A percentile compares a stretch with the other conserved stretches of the same genome.
phyloP scores from a whole-genome alignment of 345 rosid genomes.

The Aquilaria yunnanensis region DNA sequence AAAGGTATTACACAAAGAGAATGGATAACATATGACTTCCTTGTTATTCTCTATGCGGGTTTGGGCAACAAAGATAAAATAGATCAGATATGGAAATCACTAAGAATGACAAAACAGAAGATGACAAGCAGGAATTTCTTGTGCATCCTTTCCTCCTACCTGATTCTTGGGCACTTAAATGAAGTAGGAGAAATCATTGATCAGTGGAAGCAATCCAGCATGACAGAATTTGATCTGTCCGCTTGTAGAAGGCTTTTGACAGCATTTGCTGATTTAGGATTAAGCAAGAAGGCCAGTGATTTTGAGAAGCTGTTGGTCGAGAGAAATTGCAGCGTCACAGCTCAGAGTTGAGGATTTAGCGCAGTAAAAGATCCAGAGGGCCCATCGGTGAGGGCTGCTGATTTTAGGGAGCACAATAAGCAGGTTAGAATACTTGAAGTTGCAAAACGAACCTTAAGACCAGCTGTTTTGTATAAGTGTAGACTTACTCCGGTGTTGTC shows the following conservation, averaged over 20 bases:
- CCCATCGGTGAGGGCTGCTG: no score
- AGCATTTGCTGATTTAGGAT: conserved; percentile 43
- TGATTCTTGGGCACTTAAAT: conserved; percentile 64
- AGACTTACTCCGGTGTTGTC: no score
- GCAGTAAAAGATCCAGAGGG: no score
- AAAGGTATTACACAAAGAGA: conserved; percentile 67
- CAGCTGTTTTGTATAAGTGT: no score
- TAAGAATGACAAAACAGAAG: conserved; percentile 76
- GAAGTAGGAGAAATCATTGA: conserved; percentile 68
- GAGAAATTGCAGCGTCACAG: conserved; percentile 28
- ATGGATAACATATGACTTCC: conserved; percentile 88
- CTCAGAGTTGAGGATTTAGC: conserved; percentile 4
- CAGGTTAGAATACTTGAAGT: no score
- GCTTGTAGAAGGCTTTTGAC: conserved; percentile 52
- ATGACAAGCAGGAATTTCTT: conserved; percentile 78
- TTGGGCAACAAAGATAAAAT: conserved; percentile 67
- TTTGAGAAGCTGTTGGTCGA: conserved; percentile 44
- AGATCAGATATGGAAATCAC: conserved; percentile 87
- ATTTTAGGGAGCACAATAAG: no score
- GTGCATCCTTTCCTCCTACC: conserved; percentile 66
- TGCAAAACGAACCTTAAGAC: no score
- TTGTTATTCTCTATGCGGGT: conserved; percentile 66
- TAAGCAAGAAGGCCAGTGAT: conserved; percentile 37
- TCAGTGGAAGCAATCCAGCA: conserved; percentile 73
- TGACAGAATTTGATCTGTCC: conserved; percentile 49